Conservation (phyloP, 1,139 yeast genomes). For the Yamadazyma siamensis region DNA sequence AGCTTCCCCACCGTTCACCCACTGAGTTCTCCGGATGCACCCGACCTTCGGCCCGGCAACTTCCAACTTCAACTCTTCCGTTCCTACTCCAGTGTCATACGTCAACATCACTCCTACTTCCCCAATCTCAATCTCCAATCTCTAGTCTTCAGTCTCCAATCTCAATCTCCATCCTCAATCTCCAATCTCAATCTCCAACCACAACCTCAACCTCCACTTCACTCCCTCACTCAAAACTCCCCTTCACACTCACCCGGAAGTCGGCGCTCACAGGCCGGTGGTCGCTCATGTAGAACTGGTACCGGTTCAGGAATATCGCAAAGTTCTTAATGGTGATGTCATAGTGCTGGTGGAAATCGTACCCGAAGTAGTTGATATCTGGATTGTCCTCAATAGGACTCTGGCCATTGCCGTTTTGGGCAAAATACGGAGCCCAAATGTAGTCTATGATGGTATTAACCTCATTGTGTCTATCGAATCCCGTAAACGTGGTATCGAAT, state of each 20-base stretch:
- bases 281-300: constrained; percentile 44
- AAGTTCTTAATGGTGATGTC: constrained; percentile 24
- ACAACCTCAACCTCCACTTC: no score
- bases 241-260: constrained; percentile 11
- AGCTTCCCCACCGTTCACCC: no score
- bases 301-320: constrained; percentile 46
- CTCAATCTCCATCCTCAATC: no score
- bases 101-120: no score
- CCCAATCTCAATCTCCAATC: no score
- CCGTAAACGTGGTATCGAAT: constrained; percentile 46
- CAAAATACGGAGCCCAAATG: constrained; percentile 41
- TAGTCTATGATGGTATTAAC: constrained; percentile 38
- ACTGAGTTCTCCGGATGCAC: no score
- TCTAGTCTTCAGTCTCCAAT: no score
- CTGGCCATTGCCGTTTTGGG: constrained; percentile 20
- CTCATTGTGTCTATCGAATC: constrained; percentile 37
- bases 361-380: constrained; percentile 8
- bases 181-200: no score
- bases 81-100: no score
- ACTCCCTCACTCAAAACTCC: no score
- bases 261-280: constrained; percentile 51
- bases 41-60: no score
- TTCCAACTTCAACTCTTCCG: no score
- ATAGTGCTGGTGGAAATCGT: constrained; percentile 16
- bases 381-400: constrained; percentile 4